Evolutionary conservation across 2,329 filamentous ascomycete genomes (phyloP).

Genomic region (Aureobasidium sp.): DNA sequence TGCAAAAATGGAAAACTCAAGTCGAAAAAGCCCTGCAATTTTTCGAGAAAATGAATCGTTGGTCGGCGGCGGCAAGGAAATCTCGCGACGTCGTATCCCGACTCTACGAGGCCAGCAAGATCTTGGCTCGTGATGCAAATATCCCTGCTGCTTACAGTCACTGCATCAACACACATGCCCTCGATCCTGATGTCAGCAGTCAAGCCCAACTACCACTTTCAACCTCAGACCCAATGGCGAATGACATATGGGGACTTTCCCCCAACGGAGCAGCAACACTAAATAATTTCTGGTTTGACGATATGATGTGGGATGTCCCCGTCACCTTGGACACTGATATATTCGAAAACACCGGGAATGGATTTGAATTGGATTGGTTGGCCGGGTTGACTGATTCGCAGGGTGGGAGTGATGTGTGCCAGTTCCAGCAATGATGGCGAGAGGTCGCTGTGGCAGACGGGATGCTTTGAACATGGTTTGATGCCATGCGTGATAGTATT

Average conservation of each 20-base stretch:
- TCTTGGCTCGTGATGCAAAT: slow-evolving; percentile 19
- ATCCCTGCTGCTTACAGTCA: background rate
- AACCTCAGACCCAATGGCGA: background rate
- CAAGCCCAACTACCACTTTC: background rate
- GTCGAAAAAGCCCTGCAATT: slow-evolving; percentile 36
- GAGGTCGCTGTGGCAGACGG: too few relatives aligned
- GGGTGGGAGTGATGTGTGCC: background rate
- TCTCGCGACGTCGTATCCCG: slow-evolving; percentile 34
- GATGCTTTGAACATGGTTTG: too few relatives aligned
- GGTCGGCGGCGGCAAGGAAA: slow-evolving; percentile 38
- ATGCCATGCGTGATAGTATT: too few relatives aligned
- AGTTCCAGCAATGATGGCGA: background rate
- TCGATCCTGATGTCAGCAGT: too few relatives aligned
- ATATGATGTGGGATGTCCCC: slow-evolving; percentile 20
- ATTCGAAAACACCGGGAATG: background rate
- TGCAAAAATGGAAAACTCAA: slow-evolving; percentile 33
- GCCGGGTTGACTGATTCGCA: background rate
- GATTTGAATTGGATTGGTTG: slow-evolving; percentile 10
- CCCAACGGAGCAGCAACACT: slow-evolving; percentile 18
- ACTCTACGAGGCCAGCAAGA: slow-evolving; percentile 33
- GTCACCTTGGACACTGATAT: background rate
- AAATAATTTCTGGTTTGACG: slow-evolving; percentile 20
- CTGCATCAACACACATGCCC: too few relatives aligned
- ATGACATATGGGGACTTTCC: slow-evolving; percentile 16
- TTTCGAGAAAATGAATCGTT: slow-evolving; percentile 36